These are phyloP conservation scores for Monilinia vaccinii-corymbosi DNA, from an alignment of 2,329 filamentous ascomycete genomes.

Conservation along the genomic window DNA sequence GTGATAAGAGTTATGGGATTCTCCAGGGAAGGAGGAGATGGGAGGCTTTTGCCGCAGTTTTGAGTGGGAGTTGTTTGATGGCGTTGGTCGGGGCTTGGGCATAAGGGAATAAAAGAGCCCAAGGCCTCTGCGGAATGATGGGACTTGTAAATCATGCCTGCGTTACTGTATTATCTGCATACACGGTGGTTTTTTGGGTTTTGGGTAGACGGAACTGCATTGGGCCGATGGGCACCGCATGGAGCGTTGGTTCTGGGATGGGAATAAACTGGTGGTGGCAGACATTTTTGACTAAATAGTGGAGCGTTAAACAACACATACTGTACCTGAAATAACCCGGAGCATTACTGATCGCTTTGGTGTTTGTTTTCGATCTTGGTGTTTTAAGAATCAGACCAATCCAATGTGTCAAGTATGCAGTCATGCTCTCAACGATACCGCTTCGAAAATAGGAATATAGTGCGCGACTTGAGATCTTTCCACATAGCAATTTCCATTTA, in stretches of 20 bases:
- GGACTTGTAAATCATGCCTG: background rate
- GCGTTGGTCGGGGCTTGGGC: conserved; percentile 60
- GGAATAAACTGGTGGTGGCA: background rate
- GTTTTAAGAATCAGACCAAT: background rate
- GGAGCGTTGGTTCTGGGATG: background rate
- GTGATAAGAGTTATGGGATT: conserved; percentile 52
- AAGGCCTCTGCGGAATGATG: background rate
- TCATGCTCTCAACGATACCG: background rate
- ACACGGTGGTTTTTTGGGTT: background rate
- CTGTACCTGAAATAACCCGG: background rate
- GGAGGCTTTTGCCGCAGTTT: conserved; percentile 53
- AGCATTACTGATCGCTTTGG: background rate
- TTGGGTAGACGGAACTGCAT: background rate
- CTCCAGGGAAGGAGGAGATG: conserved; percentile 48
- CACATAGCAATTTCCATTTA: background rate
- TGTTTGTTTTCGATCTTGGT: background rate
- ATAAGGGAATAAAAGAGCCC: conserved; percentile 1
- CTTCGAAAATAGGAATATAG: background rate
- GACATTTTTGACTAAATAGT: background rate
- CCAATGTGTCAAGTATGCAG: background rate
- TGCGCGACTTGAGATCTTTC: background rate
- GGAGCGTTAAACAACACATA: background rate
- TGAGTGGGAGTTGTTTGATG: conserved; percentile 53
- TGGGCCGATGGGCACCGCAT: background rate
- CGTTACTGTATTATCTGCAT: background rate